These are phyloP conservation scores for Candida silvicultrix DNA, from an alignment of 805 yeast genomes.

Conservation along the genomic window DNA sequence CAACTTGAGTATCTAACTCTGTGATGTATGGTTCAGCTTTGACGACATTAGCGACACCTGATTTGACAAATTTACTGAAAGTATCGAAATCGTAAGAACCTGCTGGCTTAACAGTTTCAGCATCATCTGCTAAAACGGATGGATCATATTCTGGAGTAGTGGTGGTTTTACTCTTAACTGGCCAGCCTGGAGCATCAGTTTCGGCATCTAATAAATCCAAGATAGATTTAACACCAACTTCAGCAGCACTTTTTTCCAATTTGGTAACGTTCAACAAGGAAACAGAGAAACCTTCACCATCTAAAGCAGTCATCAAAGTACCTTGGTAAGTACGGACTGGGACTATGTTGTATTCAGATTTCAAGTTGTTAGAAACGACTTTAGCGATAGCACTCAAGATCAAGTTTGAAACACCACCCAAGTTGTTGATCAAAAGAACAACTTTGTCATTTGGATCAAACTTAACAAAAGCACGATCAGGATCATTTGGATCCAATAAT, in stretches of 20 bases:
- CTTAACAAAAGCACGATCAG: background rate
- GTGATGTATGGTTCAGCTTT: slow-evolving; percentile 81
- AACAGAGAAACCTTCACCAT: slow-evolving; percentile 87
- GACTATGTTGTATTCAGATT: slow-evolving; percentile 41
- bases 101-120: background rate
- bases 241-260: slow-evolving; percentile 17
- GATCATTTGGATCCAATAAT: slow-evolving; percentile 28
- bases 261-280: slow-evolving; percentile 68
- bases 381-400: slow-evolving; percentile 71
- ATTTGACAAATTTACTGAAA: too few species aligned
- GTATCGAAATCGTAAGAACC: background rate
- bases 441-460: slow-evolving; percentile 32
- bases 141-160: background rate
- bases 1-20: slow-evolving; percentile 79
- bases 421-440: slow-evolving; percentile 68
- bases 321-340: slow-evolving; percentile 73
- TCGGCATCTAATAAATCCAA: background rate
- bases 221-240: background rate
- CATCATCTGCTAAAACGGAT: background rate
- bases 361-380: slow-evolving; percentile 46
- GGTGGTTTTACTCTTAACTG: background rate
- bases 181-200: background rate
- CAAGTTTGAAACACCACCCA: slow-evolving; percentile 84
- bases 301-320: slow-evolving; percentile 81
- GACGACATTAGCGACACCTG: slow-evolving; percentile 25